Evolutionary conservation across 768 basidiomycete genomes (phyloP).

Genomic region (Boletus bicolor): DNA sequence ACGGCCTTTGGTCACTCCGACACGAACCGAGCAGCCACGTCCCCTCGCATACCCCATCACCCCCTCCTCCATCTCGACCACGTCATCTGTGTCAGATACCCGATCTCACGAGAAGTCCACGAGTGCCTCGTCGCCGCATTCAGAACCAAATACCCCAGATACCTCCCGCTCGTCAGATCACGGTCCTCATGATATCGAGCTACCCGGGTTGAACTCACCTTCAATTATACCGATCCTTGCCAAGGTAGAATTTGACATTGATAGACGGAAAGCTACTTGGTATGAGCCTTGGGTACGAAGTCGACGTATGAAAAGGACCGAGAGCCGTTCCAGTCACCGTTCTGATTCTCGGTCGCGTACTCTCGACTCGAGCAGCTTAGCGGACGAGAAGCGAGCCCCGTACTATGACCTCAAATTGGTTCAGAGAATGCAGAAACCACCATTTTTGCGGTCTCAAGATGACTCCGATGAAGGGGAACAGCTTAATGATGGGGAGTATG

Average conservation of each 20-base stretch:
- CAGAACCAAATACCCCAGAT: slow-evolving; percentile 53
- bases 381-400: slow-evolving; percentile 36
- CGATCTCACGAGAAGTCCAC: slow-evolving; percentile 48
- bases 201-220: slow-evolving; percentile 62
- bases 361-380: slow-evolving; percentile 19
- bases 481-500: slow-evolving; percentile 23
- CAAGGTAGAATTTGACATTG: slow-evolving; percentile 95
- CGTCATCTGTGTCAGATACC: slow-evolving; percentile 51
- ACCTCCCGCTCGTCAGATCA: slow-evolving; percentile 41
- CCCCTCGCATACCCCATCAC: slow-evolving; percentile 33
- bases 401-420: slow-evolving; percentile 48
- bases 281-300: slow-evolving; percentile 81
- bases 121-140: slow-evolving; percentile 41
- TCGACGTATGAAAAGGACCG: slow-evolving; percentile 54
- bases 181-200: slow-evolving; percentile 50
- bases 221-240: slow-evolving; percentile 82
- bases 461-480: slow-evolving; percentile 30
- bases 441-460: slow-evolving; percentile 25
- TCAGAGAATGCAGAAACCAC: slow-evolving; percentile 44
- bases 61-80: slow-evolving; percentile 44
- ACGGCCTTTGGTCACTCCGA: slow-evolving; percentile 48
- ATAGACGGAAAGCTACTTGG: slow-evolving; percentile 75
- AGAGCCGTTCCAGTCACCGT: slow-evolving; percentile 36
- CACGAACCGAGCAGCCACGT: slow-evolving; percentile 38
- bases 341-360: slow-evolving; percentile 22